Evolutionary conservation across 192 early-diverging fungal genomes (phyloP).

Genomic region (Podila horticola): DNA sequence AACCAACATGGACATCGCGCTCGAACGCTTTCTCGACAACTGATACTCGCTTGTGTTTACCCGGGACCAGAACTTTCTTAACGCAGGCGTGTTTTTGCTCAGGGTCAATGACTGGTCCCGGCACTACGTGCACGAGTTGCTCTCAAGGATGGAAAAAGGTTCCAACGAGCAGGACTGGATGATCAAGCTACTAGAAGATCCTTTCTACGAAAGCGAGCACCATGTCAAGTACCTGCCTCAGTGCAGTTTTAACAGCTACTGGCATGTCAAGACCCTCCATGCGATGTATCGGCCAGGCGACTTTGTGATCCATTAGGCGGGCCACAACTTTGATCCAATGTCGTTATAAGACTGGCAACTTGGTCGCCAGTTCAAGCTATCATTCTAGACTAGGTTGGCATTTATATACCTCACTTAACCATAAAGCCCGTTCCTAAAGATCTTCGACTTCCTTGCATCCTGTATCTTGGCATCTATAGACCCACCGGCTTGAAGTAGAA

Average conservation of each 20-base stretch:
- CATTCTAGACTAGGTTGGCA: not conserved
- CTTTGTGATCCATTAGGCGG: constrained; percentile 27
- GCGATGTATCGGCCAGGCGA: constrained; percentile 32
- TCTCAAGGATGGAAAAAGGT: constrained; percentile 10
- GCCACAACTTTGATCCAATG: constrained; percentile 11
- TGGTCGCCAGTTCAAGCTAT: not conserved
- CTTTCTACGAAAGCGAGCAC: not conserved
- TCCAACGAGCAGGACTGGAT: constrained; percentile 31
- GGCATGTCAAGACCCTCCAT: constrained; percentile 8
- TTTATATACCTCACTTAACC: too few species aligned
- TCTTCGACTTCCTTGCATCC: too few species aligned
- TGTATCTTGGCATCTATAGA: too few species aligned
- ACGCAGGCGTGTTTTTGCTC: constrained; percentile 65
- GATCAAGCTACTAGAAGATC: constrained; percentile 11
- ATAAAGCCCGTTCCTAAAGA: too few species aligned
- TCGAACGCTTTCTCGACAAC: constrained; percentile 55
- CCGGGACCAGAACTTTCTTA: constrained; percentile 42
- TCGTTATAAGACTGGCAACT: not conserved
- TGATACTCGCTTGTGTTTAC: constrained; percentile 29
- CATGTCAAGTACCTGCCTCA: constrained; percentile 31
- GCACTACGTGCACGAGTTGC: constrained; percentile 46
- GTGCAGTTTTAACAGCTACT: constrained; percentile 34
- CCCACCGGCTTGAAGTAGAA: too few species aligned
- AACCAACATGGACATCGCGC: constrained; percentile 49
- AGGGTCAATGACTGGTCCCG: constrained; percentile 58